phyloP scores from a whole-genome alignment of 257 asterid species.

The Ocimum tenuiflorum region DNA sequence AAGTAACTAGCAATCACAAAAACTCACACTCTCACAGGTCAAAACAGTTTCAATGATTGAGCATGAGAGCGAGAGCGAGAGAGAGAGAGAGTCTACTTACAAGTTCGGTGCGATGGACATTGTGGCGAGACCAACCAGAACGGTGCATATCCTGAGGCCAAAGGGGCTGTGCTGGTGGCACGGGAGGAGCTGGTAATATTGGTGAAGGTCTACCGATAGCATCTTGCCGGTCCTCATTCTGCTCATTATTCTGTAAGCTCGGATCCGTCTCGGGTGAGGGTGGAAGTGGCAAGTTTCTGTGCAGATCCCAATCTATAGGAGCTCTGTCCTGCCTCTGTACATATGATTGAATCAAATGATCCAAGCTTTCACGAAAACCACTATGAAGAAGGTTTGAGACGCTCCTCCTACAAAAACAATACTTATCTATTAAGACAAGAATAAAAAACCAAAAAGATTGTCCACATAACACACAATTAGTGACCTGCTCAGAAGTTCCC shows the following conservation, averaged over 20 bases:
- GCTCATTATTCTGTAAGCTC: conserved; percentile 46
- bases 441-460: conserved; percentile 5
- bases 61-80: conserved; percentile 9
- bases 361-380: conserved; percentile 91
- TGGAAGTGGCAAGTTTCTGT: conserved; percentile 58
- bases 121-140: conserved; percentile 69
- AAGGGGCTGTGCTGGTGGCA: conserved; percentile 76
- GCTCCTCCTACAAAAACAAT: conserved; percentile 61
- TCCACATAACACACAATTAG: not conserved
- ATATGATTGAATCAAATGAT: conserved; percentile 78
- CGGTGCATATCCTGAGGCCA: conserved; percentile 77
- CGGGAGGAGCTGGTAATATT: conserved; percentile 66
- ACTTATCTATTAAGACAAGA: conserved; percentile 11
- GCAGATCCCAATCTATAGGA: conserved; percentile 81
- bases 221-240: conserved; percentile 46
- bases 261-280: conserved; percentile 51
- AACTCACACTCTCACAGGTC: too few relatives aligned
- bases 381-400: conserved; percentile 91
- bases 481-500: conserved; percentile 85
- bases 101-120: conserved; percentile 64
- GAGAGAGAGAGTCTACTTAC: conserved; percentile 33
- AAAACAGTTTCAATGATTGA: not conserved
- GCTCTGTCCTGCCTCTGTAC: conserved; percentile 72
- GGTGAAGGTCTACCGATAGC: conserved; percentile 47
- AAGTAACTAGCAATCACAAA: not conserved